Evolutionary conservation across 331 rosid genomes (phyloP).

Genomic region (Pyrus hybrid): DNA sequence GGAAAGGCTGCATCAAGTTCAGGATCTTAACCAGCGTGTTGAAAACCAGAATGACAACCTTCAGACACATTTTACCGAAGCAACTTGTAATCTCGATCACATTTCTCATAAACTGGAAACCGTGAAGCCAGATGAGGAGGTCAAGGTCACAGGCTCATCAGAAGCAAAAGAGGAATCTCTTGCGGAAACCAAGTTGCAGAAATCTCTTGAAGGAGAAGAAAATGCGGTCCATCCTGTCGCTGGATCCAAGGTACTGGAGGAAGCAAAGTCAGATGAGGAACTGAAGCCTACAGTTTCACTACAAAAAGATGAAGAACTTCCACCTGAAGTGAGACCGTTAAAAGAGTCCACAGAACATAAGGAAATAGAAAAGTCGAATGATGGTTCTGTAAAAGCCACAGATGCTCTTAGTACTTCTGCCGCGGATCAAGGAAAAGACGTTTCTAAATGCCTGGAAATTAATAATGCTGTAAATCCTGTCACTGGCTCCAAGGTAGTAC

Average conservation of each 20-base stretch:
- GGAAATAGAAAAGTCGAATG: background rate
- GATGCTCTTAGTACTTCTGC: background rate
- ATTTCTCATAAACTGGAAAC: constrained; percentile 47
- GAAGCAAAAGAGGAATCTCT: constrained; percentile 9
- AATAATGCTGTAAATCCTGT: constrained; percentile 18
- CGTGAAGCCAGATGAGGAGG: constrained; percentile 41
- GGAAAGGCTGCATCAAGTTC: constrained; percentile 37
- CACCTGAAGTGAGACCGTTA: background rate
- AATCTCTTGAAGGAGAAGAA: constrained; percentile 17
- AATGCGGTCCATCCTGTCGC: constrained; percentile 19
- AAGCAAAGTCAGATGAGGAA: constrained; percentile 12
- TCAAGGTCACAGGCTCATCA: constrained; percentile 15
- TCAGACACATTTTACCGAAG: constrained; percentile 52
- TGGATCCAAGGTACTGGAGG: constrained; percentile 11
- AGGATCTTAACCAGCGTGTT: constrained; percentile 43
- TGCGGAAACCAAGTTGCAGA: constrained; percentile 16
- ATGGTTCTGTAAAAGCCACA: background rate
- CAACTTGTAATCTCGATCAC: constrained; percentile 42
- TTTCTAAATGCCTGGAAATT: background rate
- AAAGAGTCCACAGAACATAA: background rate
- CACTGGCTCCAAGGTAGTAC: constrained; percentile 5
- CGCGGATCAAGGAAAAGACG: background rate
- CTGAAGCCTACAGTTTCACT: constrained; percentile 1
- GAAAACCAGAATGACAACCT: constrained; percentile 49
- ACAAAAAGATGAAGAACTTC: constrained; percentile 21